Evolutionary conservation across 164 flowering plant species (phyloP).

Genomic region (Platanus orientalis): DNA sequence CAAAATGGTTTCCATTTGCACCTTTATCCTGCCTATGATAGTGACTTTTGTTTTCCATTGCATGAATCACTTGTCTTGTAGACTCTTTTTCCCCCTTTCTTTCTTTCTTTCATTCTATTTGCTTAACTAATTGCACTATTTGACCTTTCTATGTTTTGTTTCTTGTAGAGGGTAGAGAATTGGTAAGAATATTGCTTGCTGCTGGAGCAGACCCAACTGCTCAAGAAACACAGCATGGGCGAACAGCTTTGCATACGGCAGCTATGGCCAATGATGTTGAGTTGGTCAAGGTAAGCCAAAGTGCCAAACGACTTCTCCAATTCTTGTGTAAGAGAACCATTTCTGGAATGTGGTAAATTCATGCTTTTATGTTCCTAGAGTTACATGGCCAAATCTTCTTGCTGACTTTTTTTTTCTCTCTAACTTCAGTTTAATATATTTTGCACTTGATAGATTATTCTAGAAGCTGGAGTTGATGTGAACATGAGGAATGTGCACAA

Average conservation of each 20-base stretch:
- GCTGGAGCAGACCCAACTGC: conserved; percentile 95
- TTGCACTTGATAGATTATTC: conserved; percentile 52
- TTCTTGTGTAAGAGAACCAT: not conserved
- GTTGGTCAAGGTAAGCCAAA: conserved; percentile 67
- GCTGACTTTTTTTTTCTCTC: not conserved
- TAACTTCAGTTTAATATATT: not conserved
- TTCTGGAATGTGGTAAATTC: not conserved
- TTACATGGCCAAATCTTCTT: not conserved
- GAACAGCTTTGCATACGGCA: conserved; percentile 91
- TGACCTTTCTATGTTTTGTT: conserved; percentile 2
- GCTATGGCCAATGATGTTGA: conserved; percentile 92
- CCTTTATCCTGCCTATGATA: no score
- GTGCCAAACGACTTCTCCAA: conserved; percentile 3
- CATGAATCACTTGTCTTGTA: not conserved
- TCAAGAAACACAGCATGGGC: conserved; percentile 72
- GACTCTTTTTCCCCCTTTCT: not conserved
- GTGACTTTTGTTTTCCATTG: no score
- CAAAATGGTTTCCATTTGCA: no score
- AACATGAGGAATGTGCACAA: conserved; percentile 80
- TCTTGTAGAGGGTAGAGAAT: conserved; percentile 74
- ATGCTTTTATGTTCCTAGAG: not conserved
- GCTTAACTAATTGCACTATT: conserved; percentile 1
- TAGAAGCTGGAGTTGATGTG: conserved; percentile 93
- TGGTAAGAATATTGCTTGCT: conserved; percentile 74
- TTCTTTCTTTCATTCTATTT: not conserved